Conservation (phyloP, 176 grass and related monocot species). For the Juncus inflexus region DNA sequence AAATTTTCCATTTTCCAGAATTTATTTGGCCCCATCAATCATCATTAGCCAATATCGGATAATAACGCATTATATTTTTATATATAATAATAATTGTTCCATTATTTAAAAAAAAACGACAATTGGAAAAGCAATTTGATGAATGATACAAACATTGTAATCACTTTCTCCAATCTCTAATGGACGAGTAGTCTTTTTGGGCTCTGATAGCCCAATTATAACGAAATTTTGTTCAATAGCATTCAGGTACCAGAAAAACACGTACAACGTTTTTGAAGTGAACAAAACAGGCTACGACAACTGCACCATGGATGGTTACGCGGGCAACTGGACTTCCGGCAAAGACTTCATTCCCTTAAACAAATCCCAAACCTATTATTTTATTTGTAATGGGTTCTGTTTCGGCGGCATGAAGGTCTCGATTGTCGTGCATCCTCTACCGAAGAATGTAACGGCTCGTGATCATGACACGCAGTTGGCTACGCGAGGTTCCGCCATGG, state of each 20-base stretch:
- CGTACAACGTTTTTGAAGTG: conserved; percentile 84
- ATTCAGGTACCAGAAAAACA: conserved; percentile 78
- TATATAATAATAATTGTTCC: too few species aligned
- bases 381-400: conserved; percentile 85
- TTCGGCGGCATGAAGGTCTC: conserved; percentile 68
- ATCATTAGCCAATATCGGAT: too few species aligned
- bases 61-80: too few species aligned
- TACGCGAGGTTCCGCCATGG: background rate
- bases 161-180: too few species aligned
- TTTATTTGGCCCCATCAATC: too few species aligned
- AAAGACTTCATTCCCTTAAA: conserved; percentile 77
- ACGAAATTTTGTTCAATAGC: conserved; percentile 29
- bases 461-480: background rate
- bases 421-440: conserved; percentile 36
- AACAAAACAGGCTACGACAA: conserved; percentile 83
- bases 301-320: conserved; percentile 67
- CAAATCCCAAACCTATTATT: conserved; percentile 52
- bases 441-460: conserved; percentile 21
- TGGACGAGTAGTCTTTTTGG: too few species aligned
- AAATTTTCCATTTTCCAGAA: too few species aligned
- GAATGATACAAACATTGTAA: too few species aligned
- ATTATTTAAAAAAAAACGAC: too few species aligned
- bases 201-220: too few species aligned
- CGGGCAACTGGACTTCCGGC: conserved; percentile 88
- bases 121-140: too few species aligned